These are phyloP conservation scores for Chenopodium quinoa DNA, from an alignment of 148 eudicot species.

Conservation along the genomic window DNA sequence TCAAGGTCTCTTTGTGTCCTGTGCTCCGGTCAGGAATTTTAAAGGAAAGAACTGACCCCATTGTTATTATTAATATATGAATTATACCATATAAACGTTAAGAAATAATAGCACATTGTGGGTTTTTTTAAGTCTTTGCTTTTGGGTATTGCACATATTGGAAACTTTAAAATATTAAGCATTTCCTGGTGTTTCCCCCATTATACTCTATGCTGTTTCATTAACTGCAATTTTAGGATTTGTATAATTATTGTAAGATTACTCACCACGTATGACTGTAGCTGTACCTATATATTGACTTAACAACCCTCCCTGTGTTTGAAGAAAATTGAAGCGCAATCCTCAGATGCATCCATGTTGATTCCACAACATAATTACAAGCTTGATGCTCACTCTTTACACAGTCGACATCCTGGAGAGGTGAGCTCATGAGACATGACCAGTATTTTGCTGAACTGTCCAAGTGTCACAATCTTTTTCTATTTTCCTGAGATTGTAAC, in stretches of 20 bases:
- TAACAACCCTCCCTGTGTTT: conserved; percentile 27
- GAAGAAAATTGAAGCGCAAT: conserved; percentile 66
- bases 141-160: not conserved
- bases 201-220: not conserved
- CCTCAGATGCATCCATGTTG: conserved; percentile 74
- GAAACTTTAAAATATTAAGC: not conserved
- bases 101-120: not conserved
- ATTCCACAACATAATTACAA: conserved; percentile 98
- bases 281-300: not conserved
- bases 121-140: not conserved
- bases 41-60: not conserved
- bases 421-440: conserved; percentile 33
- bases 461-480: not conserved
- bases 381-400: conserved; percentile 92
- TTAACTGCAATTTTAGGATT: not conserved
- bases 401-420: conserved; percentile 98
- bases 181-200: not conserved
- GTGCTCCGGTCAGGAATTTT: not conserved
- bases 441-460: not conserved
- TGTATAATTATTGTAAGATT: not conserved
- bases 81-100: too few species aligned
- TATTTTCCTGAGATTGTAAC: not conserved
- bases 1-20: not conserved
- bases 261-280: not conserved
- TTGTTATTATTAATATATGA: too few species aligned